Conservation (phyloP, 768 basidiomycete genomes). For the Cubamyces lactineus region DNA sequence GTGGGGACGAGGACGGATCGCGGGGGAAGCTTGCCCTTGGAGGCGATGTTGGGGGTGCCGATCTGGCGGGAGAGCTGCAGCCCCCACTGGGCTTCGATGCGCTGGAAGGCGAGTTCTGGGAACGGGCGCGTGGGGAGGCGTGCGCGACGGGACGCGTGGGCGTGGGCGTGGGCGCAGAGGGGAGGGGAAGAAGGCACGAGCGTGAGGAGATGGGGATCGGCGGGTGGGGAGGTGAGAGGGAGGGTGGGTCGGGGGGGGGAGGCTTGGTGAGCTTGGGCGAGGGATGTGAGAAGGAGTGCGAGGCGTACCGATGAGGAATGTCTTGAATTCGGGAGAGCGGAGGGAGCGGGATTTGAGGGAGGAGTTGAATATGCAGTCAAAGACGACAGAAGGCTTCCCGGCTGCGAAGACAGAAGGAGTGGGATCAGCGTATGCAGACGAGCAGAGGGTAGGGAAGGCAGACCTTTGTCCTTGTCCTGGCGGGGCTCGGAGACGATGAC, state of each 20-base stretch:
- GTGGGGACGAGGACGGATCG: constrained; percentile 61
- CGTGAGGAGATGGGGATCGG: background rate
- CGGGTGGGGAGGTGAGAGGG: no score
- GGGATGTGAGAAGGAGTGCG: background rate
- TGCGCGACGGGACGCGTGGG: background rate
- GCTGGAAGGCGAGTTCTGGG: constrained; percentile 69
- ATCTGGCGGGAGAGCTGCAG: constrained; percentile 70
- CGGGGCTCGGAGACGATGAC: constrained; percentile 68
- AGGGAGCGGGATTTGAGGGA: constrained; percentile 61
- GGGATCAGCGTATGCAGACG: background rate
- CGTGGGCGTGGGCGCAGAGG: background rate
- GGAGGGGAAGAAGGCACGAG: background rate
- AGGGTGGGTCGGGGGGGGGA: no score
- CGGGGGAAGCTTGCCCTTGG: constrained; percentile 68
- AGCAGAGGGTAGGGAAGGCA: constrained; percentile 16
- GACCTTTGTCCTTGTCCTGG: constrained; percentile 73
- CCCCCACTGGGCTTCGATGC: constrained; percentile 62
- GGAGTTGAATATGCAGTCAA: constrained; percentile 71
- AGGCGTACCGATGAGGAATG: constrained; percentile 66
- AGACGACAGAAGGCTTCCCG: constrained; percentile 68
- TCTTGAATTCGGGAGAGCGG: constrained; percentile 66
- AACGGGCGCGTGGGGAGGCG: background rate
- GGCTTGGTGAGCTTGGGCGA: background rate
- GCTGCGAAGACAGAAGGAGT: constrained; percentile 43
- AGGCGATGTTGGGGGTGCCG: constrained; percentile 73